These are phyloP conservation scores for Pseudogymnoascus sp. DNA, from an alignment of 2,329 filamentous ascomycete species.

Conservation along the genomic window DNA sequence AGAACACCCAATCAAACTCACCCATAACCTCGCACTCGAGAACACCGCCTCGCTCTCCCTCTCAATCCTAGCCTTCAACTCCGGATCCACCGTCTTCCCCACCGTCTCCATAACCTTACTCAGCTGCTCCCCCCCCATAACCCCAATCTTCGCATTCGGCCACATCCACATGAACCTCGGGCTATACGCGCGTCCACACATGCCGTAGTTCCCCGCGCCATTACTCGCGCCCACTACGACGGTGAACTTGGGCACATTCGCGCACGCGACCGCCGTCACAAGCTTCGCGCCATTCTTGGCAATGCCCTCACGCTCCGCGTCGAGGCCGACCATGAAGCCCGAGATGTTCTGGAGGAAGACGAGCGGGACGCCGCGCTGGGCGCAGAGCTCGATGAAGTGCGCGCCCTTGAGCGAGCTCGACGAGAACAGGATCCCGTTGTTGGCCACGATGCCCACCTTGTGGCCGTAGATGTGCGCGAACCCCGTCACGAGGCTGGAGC, in stretches of 20 bases:
- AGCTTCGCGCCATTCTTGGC: slow-evolving; percentile 97
- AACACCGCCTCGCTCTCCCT: slow-evolving; percentile 82
- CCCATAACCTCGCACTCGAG: slow-evolving; percentile 85
- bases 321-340: slow-evolving; percentile 94
- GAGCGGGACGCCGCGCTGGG: slow-evolving; percentile 79
- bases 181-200: slow-evolving; percentile 93
- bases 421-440: slow-evolving; percentile 92
- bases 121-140: slow-evolving; percentile 94
- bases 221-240: slow-evolving; percentile 91
- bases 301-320: slow-evolving; percentile 89
- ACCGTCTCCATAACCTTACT: slow-evolving; percentile 92
- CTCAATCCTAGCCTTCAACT: slow-evolving; percentile 77
- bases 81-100: slow-evolving; percentile 71
- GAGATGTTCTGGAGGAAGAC: slow-evolving; percentile 95
- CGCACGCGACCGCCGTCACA: slow-evolving; percentile 88
- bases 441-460: slow-evolving; percentile 85
- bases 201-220: slow-evolving; percentile 94
- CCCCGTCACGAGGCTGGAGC: slow-evolving; percentile 80
- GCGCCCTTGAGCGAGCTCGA: slow-evolving; percentile 85
- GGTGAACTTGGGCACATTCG: slow-evolving; percentile 92
- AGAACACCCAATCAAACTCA: slow-evolving; percentile 35
- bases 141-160: slow-evolving; percentile 86
- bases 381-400: slow-evolving; percentile 93
- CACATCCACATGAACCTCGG: slow-evolving; percentile 92
- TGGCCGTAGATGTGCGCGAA: slow-evolving; percentile 88